phyloP scores from a whole-genome alignment of 106 monocot genomes.

The Narthecium ossifragum region DNA sequence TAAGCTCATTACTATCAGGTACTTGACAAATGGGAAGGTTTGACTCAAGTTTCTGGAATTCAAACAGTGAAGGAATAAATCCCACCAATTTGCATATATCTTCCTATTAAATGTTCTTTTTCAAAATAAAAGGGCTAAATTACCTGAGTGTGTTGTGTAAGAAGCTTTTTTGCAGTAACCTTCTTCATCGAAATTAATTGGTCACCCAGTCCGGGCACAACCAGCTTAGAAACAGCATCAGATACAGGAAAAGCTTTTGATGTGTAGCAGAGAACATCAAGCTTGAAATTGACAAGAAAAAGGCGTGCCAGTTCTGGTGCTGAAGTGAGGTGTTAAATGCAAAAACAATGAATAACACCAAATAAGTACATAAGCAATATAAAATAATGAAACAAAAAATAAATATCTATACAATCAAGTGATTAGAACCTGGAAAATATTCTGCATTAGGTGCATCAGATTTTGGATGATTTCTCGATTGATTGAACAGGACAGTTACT shows the following conservation, averaged over 20 bases:
- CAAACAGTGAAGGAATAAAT: no score
- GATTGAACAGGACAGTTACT: constrained; percentile 61
- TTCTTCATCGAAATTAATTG: constrained; percentile 53
- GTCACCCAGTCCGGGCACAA: constrained; percentile 73
- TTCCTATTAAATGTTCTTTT: neutral
- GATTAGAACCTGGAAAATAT: constrained; percentile 69
- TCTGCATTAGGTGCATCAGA: constrained; percentile 44
- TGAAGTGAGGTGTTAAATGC: constrained; percentile 26
- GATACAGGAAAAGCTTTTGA: constrained; percentile 60
- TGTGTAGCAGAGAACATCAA: constrained; percentile 85
- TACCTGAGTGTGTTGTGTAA: constrained; percentile 57
- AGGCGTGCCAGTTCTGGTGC: constrained; percentile 43
- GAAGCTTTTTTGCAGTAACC: constrained; percentile 23
- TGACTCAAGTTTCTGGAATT: no score
- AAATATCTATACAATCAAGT: neutral
- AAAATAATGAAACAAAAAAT: neutral
- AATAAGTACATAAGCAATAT: neutral
- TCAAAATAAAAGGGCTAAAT: neutral
- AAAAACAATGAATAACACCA: neutral
- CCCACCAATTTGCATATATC: neutral
- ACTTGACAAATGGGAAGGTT: no score
- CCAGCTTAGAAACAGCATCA: constrained; percentile 56
- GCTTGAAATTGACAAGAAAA: constrained; percentile 37
- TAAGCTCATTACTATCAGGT: no score
- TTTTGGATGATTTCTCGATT: constrained; percentile 36